Base-by-base conservation (phyloP, 2,329 filamentous ascomycete species). In the Lachnellula subtilissima region DNA sequence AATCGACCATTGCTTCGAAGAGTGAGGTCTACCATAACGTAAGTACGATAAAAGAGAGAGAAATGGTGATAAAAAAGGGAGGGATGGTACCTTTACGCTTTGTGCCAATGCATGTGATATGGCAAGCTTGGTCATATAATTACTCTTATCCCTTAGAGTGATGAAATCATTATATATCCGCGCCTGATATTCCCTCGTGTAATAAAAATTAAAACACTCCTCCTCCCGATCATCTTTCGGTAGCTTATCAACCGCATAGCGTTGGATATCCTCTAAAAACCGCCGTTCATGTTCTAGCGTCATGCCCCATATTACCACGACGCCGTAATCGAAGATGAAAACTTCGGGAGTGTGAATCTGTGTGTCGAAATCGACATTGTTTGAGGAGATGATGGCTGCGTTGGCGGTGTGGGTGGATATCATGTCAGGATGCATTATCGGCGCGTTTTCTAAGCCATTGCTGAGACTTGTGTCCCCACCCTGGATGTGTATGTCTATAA, bases 151-250 rank as follows among this genome's bases (percentile, higher is more conserved):
- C 49, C 92, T 82, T 58, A 99, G 75, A 2, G 90, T 94, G 73
- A 99, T 99, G 67, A 99, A 99, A 74, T 99, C 94, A 73, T 99
- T 99, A 81, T 99, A 99, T 72, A 99, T 99, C 51, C 94, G 87
- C 22, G 94, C 91, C 74, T 99, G 95, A 71, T 99, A 99, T 70
- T 97, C 93, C 67, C 89, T 84, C 3, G 94, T 97, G 76, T 99
- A 97, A 77, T 99, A 99, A 73, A 97, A 99, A 72, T 99, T 99
- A 80, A 99, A 99, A 68, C 93, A 91, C 73, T 99, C 94, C 48
- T 91, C 90, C 75, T 99, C 93, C 32, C 96, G 86, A 65, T 96
- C 91, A 68, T 96, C 92, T 11, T 87, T 83, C 25, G 85, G 85
- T 49, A 97, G 80, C 72, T 96, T 96, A 70, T 96, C 93, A 42